Percentiles rank a stretch among this genome's conserved stretches.
Conservation (phyloP, 768 basidiomycete genomes). For the Chiua virens region DNA sequence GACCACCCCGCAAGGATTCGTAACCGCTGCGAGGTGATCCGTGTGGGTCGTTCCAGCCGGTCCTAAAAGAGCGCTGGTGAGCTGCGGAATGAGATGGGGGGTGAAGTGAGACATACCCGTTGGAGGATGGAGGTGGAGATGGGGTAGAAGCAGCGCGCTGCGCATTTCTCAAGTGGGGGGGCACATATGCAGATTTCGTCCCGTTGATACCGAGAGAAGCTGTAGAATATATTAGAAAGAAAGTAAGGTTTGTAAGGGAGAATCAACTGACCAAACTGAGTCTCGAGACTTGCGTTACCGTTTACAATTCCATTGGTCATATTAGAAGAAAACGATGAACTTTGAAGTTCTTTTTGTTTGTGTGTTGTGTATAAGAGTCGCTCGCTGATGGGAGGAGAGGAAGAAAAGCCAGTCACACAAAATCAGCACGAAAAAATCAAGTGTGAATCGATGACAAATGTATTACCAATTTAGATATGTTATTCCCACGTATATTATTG, state of each 20-base stretch:
- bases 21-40: slow-evolving; percentile 59
- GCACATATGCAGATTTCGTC: slow-evolving; percentile 79
- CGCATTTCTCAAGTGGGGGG: slow-evolving; percentile 82
- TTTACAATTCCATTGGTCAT: slow-evolving; percentile 94
- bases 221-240: slow-evolving; percentile 28
- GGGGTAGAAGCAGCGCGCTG: slow-evolving; percentile 78
- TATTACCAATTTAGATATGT: background rate
- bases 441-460: slow-evolving; percentile 30
- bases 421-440: slow-evolving; percentile 22
- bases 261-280: slow-evolving; percentile 61
- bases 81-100: slow-evolving; percentile 11
- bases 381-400: slow-evolving; percentile 29
- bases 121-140: slow-evolving; percentile 32
- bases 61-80: slow-evolving; percentile 39
- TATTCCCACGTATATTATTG: slow-evolving; percentile 10
- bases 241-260: background rate
- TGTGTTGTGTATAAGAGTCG: slow-evolving; percentile 22
- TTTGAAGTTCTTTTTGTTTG: slow-evolving; percentile 23
- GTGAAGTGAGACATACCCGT: slow-evolving; percentile 48
- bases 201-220: slow-evolving; percentile 75
- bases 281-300: slow-evolving; percentile 68
- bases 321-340: slow-evolving; percentile 48
- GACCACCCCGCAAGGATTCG: slow-evolving; percentile 42
- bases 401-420: slow-evolving; percentile 19
- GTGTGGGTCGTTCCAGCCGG: slow-evolving; percentile 76